Evolutionary conservation across 2,329 filamentous ascomycete species (phyloP).

Genomic region (Akanthomyces dipterigenus): DNA sequence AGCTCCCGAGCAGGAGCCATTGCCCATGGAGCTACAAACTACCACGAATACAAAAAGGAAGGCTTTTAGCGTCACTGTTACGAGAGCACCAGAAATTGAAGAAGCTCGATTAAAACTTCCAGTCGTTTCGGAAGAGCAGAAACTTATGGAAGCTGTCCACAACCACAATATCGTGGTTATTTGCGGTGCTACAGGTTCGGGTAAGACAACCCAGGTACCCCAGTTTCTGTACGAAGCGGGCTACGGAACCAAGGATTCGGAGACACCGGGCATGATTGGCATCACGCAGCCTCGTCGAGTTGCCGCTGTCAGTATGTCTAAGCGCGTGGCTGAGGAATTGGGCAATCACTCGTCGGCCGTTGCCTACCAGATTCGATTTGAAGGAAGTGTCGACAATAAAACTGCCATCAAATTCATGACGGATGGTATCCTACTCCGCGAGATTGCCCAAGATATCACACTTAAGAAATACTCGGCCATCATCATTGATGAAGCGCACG

Average conservation of each 20-base stretch:
- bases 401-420: slow-evolving; percentile 99
- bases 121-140: slow-evolving; percentile 91
- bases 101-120: slow-evolving; percentile 72
- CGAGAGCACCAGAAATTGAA: slow-evolving; percentile 67
- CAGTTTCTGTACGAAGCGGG: slow-evolving; percentile 95
- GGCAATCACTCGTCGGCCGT: slow-evolving; percentile 71
- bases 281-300: slow-evolving; percentile 93
- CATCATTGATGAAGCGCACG: slow-evolving; percentile 94
- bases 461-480: slow-evolving; percentile 87
- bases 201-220: slow-evolving; percentile 95
- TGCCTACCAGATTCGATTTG: slow-evolving; percentile 92
- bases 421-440: slow-evolving; percentile 87
- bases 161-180: slow-evolving; percentile 86
- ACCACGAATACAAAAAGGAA: slow-evolving; percentile 58
- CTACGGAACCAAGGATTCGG: slow-evolving; percentile 70
- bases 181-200: slow-evolving; percentile 91
- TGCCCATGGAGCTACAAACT: slow-evolving; percentile 59
- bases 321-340: slow-evolving; percentile 80
- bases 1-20: slow-evolving; percentile 61
- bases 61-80: slow-evolving; percentile 67
- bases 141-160: slow-evolving; percentile 95
- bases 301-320: slow-evolving; percentile 93
- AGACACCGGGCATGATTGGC: slow-evolving; percentile 86
- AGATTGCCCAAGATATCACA: slow-evolving; percentile 83
- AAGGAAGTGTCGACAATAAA: slow-evolving; percentile 69